Percentiles rank a stretch among this genome's conserved stretches.
phyloP scores from a whole-genome alignment of 768 basidiomycete species.

The Suillus weaverae region DNA sequence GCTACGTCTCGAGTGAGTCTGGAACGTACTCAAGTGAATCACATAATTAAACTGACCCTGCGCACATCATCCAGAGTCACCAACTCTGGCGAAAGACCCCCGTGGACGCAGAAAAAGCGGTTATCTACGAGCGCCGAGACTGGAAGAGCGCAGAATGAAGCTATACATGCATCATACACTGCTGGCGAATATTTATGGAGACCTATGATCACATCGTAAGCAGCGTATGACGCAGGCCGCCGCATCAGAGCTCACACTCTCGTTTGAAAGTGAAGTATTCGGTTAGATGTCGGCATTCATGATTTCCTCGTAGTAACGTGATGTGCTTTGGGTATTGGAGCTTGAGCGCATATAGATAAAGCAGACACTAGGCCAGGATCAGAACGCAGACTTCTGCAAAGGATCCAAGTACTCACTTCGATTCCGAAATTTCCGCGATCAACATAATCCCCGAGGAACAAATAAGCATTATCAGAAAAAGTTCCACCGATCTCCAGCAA shows the following conservation, averaged over 20 bases:
- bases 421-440: constrained; percentile 94
- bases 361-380: constrained; percentile 59
- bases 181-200: constrained; percentile 82
- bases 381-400: constrained; percentile 1
- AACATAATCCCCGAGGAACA: constrained; percentile 97
- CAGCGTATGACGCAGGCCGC: constrained; percentile 4
- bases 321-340: constrained; percentile 84
- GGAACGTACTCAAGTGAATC: constrained; percentile 9
- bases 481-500: constrained; percentile 93
- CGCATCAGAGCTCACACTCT: constrained; percentile 64
- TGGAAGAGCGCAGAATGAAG: constrained; percentile 88
- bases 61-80: constrained; percentile 74
- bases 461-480: constrained; percentile 79
- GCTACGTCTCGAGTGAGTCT: constrained; percentile 41
- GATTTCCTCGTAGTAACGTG: constrained; percentile 88
- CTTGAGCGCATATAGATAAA: constrained; percentile 93
- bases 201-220: constrained; percentile 42
- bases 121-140: constrained; percentile 90
- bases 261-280: constrained; percentile 99
- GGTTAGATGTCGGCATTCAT: constrained; percentile 95
- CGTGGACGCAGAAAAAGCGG: constrained; percentile 97
- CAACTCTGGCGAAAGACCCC: constrained; percentile 89
- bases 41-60: constrained; percentile 40
- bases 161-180: constrained; percentile 91
- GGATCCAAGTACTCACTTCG: constrained; percentile 44